Conservation (phyloP, 805 yeast species). For the Kurtzmaniella cleridarum region DNA sequence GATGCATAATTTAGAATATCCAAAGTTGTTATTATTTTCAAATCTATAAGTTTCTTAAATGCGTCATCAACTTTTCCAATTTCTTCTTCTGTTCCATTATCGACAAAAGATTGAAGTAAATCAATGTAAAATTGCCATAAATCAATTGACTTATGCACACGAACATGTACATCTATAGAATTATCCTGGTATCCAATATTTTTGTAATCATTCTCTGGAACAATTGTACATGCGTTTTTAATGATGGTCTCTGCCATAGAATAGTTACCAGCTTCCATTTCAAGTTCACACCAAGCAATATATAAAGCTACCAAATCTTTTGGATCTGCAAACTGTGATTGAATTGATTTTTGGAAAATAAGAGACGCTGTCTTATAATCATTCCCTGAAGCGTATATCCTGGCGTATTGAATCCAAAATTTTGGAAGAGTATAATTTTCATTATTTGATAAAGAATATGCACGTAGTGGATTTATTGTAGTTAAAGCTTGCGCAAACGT, state of each 20-base stretch:
- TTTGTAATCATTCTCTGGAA: constrained; percentile 5
- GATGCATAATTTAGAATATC: constrained; percentile 62
- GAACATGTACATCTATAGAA: constrained; percentile 46
- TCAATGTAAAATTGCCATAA: constrained; percentile 77
- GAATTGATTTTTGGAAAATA: constrained; percentile 58
- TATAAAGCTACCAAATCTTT: constrained; percentile 67
- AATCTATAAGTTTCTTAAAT: constrained; percentile 23
- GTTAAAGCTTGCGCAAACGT: constrained; percentile 64
- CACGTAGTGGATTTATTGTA: constrained; percentile 55
- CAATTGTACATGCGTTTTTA: constrained; percentile 21
- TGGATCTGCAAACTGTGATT: constrained; percentile 59
- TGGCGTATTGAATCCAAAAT: constrained; percentile 70
- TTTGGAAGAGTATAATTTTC: constrained; percentile 37
- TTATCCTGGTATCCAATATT: constrained; percentile 31
- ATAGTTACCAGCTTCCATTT: constrained; percentile 45
- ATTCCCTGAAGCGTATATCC: constrained; percentile 49
- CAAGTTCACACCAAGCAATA: constrained; percentile 71
- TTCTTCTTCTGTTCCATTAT: constrained; percentile 6
- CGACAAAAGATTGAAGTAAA: constrained; percentile 51
- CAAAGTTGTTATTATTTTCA: constrained; percentile 66
- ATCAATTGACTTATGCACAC: constrained; percentile 54
- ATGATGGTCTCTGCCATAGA: constrained; percentile 33
- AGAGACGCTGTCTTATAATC: constrained; percentile 58
- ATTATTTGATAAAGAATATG: constrained; percentile 15
- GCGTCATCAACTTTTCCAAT: constrained; percentile 16